phyloP scores from a whole-genome alignment of 2,329 filamentous ascomycete genomes.

The Verticillium longisporum region DNA sequence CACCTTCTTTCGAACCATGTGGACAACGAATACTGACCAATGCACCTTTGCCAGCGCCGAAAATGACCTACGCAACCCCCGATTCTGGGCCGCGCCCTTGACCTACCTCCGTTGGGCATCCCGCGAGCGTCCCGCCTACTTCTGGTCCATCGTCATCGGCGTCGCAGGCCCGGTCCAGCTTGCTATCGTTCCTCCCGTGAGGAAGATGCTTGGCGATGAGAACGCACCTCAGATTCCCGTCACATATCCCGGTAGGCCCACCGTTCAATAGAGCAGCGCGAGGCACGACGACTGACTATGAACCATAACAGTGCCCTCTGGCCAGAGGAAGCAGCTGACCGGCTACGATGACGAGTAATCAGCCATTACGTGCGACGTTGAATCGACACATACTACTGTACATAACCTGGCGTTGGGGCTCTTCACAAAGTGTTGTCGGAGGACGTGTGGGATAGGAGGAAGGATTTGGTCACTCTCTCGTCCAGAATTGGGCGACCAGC shows the following conservation, averaged over 20 bases:
- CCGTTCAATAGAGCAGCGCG: neutral
- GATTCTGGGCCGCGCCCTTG: constrained; percentile 79
- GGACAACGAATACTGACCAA: neutral
- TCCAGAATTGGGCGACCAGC: neutral
- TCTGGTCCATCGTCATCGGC: constrained; percentile 78
- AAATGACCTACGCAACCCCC: constrained; percentile 57
- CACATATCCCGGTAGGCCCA: constrained; percentile 84
- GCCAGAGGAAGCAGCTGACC: constrained; percentile 51
- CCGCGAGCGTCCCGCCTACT: constrained; percentile 83
- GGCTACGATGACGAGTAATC: constrained; percentile 52
- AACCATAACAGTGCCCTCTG: constrained; percentile 41
- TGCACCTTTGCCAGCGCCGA: neutral
- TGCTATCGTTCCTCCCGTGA: constrained; percentile 65
- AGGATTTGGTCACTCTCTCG: neutral
- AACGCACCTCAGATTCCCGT: constrained; percentile 68
- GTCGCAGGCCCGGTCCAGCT: constrained; percentile 64
- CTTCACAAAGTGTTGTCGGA: constrained; percentile 2
- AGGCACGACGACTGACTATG: neutral
- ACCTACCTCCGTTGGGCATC: constrained; percentile 84
- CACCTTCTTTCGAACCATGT: neutral
- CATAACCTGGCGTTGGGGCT: constrained; percentile 15
- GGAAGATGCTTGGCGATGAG: constrained; percentile 66
- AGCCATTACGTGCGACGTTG: neutral
- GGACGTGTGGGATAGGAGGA: neutral
- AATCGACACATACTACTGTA: constrained; percentile 9